Percentiles rank a stretch among this genome's conserved stretches.
These are phyloP conservation scores for Arthroderma sp. DNA, from an alignment of 2,329 filamentous ascomycete genomes.

Conservation along the genomic window DNA sequence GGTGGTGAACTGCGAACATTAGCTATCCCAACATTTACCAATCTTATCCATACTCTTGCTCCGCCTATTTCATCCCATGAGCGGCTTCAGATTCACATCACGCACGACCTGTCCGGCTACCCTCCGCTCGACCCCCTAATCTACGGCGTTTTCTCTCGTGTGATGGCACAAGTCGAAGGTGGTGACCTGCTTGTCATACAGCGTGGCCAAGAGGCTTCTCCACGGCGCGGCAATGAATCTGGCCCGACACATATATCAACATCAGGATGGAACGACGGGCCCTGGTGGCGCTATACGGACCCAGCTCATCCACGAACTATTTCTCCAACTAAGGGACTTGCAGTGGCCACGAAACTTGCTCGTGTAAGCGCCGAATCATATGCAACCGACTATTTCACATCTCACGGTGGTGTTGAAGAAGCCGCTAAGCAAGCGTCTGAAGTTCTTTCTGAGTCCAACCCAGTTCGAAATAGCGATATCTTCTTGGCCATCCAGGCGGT, in stretches of 20 bases:
- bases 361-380: slow-evolving; percentile 82
- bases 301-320: slow-evolving; percentile 59
- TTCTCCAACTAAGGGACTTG: slow-evolving; percentile 63
- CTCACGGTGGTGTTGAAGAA: slow-evolving; percentile 63
- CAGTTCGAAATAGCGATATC: slow-evolving; percentile 82
- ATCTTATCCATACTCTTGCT: slow-evolving; percentile 85
- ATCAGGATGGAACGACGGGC: slow-evolving; percentile 70
- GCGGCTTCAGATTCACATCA: slow-evolving; percentile 91
- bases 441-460: slow-evolving; percentile 68
- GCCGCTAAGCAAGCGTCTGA: slow-evolving; percentile 70
- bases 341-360: slow-evolving; percentile 82
- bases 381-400: slow-evolving; percentile 67
- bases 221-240: slow-evolving; percentile 41
- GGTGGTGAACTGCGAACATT: slow-evolving; percentile 76
- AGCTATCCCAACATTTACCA: slow-evolving; percentile 87
- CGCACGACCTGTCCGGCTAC: slow-evolving; percentile 88
- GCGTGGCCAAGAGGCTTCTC: slow-evolving; percentile 72
- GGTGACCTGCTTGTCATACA: slow-evolving; percentile 91
- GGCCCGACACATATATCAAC: slow-evolving; percentile 13
- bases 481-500: slow-evolving; percentile 94
- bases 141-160: slow-evolving; percentile 78
- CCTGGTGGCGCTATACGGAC: slow-evolving; percentile 66
- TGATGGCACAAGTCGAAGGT: slow-evolving; percentile 98
- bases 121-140: slow-evolving; percentile 88
- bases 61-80: slow-evolving; percentile 96